Evolutionary conservation across 805 yeast genomes (phyloP).

Genomic region (Wickerhamomyces tratensis): DNA sequence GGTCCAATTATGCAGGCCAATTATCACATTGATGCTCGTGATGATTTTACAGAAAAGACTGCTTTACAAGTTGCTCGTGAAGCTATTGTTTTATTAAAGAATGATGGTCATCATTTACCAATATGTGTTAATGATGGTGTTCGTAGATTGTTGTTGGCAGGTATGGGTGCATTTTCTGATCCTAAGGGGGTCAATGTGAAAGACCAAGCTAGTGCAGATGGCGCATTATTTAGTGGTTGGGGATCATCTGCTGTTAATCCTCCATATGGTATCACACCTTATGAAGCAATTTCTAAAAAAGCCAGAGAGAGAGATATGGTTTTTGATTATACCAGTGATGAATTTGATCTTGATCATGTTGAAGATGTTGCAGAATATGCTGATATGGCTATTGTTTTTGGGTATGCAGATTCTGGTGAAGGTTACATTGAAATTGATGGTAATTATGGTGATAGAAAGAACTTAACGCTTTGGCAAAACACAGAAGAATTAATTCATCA

Average conservation of each 20-base stretch:
- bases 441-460: constrained; percentile 49
- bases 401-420: constrained; percentile 47
- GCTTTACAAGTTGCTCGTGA: constrained; percentile 48
- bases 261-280: constrained; percentile 49
- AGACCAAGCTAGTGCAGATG: constrained; percentile 43
- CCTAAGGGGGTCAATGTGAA: constrained; percentile 43
- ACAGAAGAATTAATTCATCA: constrained; percentile 43
- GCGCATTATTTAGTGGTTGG: constrained; percentile 52
- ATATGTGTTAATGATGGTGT: constrained; percentile 32
- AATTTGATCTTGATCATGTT: constrained; percentile 33
- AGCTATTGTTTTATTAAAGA: constrained; percentile 46
- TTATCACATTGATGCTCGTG: constrained; percentile 44
- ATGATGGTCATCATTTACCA: constrained; percentile 42
- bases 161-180: constrained; percentile 41
- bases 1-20: constrained; percentile 47
- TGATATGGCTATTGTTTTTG: constrained; percentile 46
- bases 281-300: constrained; percentile 39
- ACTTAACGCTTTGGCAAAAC: constrained; percentile 44
- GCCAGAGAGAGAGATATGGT: constrained; percentile 37
- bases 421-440: constrained; percentile 48
- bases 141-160: constrained; percentile 34
- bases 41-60: constrained; percentile 34
- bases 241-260: constrained; percentile 53
- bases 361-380: constrained; percentile 37
- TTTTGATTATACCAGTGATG: constrained; percentile 34